These are phyloP conservation scores for Dendrostoma leiphaemia DNA, from an alignment of 2,329 filamentous ascomycete species.

Conservation along the genomic window DNA sequence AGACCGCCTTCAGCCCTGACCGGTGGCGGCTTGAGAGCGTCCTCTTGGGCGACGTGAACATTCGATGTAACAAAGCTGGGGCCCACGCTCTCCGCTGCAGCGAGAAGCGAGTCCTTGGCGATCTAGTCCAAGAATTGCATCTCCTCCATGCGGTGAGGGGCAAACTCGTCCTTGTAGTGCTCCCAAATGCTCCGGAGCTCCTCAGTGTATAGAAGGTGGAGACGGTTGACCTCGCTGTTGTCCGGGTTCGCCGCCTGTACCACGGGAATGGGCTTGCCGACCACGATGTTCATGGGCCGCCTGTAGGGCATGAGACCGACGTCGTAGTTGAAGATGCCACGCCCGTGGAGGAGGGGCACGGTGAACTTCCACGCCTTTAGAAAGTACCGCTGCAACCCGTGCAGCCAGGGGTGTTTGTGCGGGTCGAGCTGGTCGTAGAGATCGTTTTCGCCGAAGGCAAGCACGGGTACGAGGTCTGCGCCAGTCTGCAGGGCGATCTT, in stretches of 20 bases:
- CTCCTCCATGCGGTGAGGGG: constrained; percentile 60
- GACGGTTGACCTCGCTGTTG: constrained; percentile 72
- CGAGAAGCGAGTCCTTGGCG: not conserved
- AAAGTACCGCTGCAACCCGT: constrained; percentile 77
- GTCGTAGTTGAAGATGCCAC: constrained; percentile 96
- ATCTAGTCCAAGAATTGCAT: constrained; percentile 62
- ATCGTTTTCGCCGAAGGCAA: constrained; percentile 94
- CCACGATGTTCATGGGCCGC: constrained; percentile 81
- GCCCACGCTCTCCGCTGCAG: too few relatives aligned
- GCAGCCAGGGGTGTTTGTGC: constrained; percentile 73
- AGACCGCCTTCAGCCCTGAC: not conserved
- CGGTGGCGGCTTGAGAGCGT: not conserved
- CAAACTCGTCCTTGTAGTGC: constrained; percentile 74
- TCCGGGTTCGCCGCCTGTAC: constrained; percentile 61
- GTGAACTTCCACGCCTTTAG: constrained; percentile 91
- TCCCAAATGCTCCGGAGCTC: constrained; percentile 75
- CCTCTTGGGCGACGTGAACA: not conserved
- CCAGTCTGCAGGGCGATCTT: constrained; percentile 89
- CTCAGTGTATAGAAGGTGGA: constrained; percentile 75
- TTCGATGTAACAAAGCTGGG: not conserved
- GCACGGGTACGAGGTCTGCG: constrained; percentile 89
- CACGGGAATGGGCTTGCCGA: constrained; percentile 78
- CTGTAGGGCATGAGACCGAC: constrained; percentile 95
- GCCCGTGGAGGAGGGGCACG: constrained; percentile 82
- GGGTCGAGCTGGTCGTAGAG: constrained; percentile 87